phyloP scores from a whole-genome alignment of 768 basidiomycete genomes.

The Termitomyces sp. region DNA sequence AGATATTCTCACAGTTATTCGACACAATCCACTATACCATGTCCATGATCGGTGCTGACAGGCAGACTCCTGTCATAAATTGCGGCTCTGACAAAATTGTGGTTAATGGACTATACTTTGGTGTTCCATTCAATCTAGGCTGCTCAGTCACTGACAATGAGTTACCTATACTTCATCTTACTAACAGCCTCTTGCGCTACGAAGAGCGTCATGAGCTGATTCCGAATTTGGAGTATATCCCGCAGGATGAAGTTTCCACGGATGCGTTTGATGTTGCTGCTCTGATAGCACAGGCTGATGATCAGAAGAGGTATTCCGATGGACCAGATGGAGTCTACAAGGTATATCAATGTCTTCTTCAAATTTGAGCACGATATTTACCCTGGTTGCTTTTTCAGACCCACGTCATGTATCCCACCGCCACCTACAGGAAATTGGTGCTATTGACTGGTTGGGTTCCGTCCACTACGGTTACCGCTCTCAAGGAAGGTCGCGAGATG shows the following conservation, averaged over 20 bases:
- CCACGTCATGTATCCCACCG: not conserved
- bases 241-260: not conserved
- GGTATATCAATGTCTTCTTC: not conserved
- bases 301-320: not conserved
- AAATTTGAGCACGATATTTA: not conserved
- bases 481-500: not conserved
- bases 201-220: not conserved
- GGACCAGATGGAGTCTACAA: not conserved
- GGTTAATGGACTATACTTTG: not conserved
- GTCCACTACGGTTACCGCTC: not conserved
- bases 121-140: not conserved
- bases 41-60: not conserved
- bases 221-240: not conserved
- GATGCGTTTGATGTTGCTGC: not conserved
- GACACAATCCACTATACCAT: too few relatives aligned
- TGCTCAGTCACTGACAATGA: not conserved
- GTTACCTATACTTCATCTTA: not conserved
- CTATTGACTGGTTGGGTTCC: not conserved
- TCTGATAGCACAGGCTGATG: not conserved
- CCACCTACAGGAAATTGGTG: not conserved
- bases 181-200: not conserved
- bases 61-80: not conserved
- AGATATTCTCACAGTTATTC: too few relatives aligned
- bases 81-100: not conserved
- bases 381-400: not conserved